A percentile compares a stretch with the other conserved stretches of the same genome.
Evolutionary conservation across 805 yeast genomes (phyloP).

Genomic region (Saccharomycopsis sp.): DNA sequence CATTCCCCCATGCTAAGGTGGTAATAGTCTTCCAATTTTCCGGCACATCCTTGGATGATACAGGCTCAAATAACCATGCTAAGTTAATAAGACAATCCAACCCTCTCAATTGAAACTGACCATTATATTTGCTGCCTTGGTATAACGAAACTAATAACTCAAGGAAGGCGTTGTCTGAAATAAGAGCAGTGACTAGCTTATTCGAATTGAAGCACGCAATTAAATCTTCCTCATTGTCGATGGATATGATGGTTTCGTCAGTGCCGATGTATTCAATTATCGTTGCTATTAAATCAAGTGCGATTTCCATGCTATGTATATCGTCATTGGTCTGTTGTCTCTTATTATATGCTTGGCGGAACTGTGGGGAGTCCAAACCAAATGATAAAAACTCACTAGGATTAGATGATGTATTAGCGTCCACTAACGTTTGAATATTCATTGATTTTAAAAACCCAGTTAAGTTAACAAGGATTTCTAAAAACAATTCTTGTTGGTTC

Average conservation of each 20-base stretch:
- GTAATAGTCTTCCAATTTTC: slow-evolving; percentile 7
- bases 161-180: slow-evolving; percentile 3
- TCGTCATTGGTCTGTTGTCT: slow-evolving; percentile 42
- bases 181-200: slow-evolving; percentile 6
- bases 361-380: slow-evolving; percentile 1
- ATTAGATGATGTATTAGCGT: slow-evolving; percentile 30
- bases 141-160: slow-evolving; percentile 2
- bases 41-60: slow-evolving; percentile 7
- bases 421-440: slow-evolving; percentile 20
- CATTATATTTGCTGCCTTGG: slow-evolving; percentile 3
- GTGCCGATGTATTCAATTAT: slow-evolving; percentile 51
- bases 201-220: slow-evolving; percentile 15
- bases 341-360: slow-evolving; percentile 25
- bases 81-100: slow-evolving; percentile 19
- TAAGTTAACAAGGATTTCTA: slow-evolving; percentile 17
- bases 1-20: slow-evolving; percentile 3
- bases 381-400: slow-evolving; percentile 29
- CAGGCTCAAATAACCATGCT: slow-evolving; percentile 10
- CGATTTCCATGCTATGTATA: slow-evolving; percentile 58
- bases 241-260: slow-evolving; percentile 11
- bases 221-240: slow-evolving; percentile 21
- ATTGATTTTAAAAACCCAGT: slow-evolving; percentile 8
- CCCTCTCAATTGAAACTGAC: slow-evolving; percentile 16
- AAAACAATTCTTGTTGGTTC: slow-evolving; percentile 22
- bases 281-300: slow-evolving; percentile 72